A percentile compares a stretch with the other conserved stretches of the same genome.
Evolutionary conservation across 495 filamentous ascomycete genomes (phyloP).

Genomic region (Diplogelasinospora grovesii): DNA sequence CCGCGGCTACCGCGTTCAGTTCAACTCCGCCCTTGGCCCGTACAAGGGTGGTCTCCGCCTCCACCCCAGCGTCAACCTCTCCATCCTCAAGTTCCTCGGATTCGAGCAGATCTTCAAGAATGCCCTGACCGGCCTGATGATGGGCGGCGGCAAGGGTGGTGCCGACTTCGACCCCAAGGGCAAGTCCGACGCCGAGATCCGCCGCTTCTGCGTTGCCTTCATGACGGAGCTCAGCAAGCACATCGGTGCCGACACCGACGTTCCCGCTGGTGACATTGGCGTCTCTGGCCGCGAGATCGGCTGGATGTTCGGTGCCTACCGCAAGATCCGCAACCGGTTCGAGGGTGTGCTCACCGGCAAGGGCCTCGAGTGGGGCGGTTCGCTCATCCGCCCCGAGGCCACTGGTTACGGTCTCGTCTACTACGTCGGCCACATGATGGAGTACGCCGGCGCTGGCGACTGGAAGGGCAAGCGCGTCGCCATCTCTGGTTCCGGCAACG

Average conservation of each 20-base stretch:
- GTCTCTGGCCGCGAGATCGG: constrained; percentile 86
- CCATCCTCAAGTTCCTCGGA: constrained; percentile 95
- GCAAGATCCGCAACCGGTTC: constrained; percentile 79
- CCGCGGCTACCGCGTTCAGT: constrained; percentile 95
- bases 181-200: constrained; percentile 95
- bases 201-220: constrained; percentile 92
- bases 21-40: constrained; percentile 95
- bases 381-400: constrained; percentile 91
- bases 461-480: constrained; percentile 91
- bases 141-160: constrained; percentile 97
- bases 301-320: constrained; percentile 94
- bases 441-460: constrained; percentile 76
- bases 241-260: constrained; percentile 94
- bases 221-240: constrained; percentile 93
- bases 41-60: constrained; percentile 98
- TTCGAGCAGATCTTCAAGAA: constrained; percentile 99
- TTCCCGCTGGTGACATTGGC: constrained; percentile 92
- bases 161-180: constrained; percentile 99
- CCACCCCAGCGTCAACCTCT: constrained; percentile 94
- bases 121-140: constrained; percentile 93
- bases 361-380: constrained; percentile 87
- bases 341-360: constrained; percentile 96
- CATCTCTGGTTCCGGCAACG: constrained; percentile 96
- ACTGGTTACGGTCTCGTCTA: constrained; percentile 97
- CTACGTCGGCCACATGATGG: constrained; percentile 96